Evolutionary conservation across 176 grass and related monocot species (phyloP).

Genomic region (Poa pratensis): DNA sequence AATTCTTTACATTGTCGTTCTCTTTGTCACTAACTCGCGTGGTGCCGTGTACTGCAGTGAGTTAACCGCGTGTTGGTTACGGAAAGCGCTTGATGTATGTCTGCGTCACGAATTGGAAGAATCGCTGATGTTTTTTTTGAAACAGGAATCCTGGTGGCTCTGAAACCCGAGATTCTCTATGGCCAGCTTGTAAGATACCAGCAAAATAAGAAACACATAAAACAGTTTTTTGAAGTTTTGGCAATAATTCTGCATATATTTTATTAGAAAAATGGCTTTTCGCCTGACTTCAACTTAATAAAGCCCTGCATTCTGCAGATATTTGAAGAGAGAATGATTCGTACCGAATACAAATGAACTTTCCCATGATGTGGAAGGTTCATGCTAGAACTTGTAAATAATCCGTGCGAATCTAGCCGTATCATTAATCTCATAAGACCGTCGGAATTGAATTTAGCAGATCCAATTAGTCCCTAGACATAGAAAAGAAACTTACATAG

Average conservation of each 20-base stretch:
- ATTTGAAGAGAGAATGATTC: background rate
- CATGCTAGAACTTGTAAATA: background rate
- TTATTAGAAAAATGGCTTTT: too few relatives aligned
- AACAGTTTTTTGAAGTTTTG: background rate
- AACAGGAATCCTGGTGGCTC: background rate
- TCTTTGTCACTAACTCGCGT: background rate
- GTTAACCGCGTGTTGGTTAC: conserved; percentile 6
- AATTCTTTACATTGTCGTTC: background rate
- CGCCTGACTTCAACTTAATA: too few relatives aligned
- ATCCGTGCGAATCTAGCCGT: too few relatives aligned
- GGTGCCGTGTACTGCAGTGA: background rate
- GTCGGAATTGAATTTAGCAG: too few relatives aligned
- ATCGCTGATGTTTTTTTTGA: background rate
- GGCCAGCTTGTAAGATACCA: background rate
- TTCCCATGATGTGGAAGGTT: background rate
- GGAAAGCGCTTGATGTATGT: background rate
- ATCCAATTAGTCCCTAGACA: too few relatives aligned
- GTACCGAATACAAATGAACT: background rate
- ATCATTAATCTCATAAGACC: too few relatives aligned
- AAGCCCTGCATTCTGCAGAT: too few relatives aligned
- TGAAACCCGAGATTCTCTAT: background rate
- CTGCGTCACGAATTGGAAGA: background rate
- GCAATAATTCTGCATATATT: background rate
- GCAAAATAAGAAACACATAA: background rate
- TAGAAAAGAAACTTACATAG: too few relatives aligned